Percentiles rank a stretch among this genome's conserved stretches.
These are phyloP conservation scores for Ceratocystis lukuohia DNA, from an alignment of 2,329 filamentous ascomycete genomes.

Conservation along the genomic window DNA sequence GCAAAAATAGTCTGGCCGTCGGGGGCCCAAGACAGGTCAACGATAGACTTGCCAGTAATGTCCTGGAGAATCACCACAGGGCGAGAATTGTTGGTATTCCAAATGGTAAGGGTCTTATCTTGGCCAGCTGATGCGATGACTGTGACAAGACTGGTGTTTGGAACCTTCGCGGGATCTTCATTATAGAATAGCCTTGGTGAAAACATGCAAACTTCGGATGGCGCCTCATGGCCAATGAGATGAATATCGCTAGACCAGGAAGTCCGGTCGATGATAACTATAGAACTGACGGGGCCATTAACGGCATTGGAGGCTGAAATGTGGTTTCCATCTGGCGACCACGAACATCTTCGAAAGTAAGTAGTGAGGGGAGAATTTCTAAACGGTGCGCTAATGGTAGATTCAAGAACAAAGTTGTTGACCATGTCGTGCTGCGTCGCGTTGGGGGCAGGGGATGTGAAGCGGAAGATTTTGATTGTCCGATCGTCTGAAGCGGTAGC, in stretches of 20 bases:
- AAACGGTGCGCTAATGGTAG: constrained; percentile 80
- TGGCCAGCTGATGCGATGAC: constrained; percentile 95
- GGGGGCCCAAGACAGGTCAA: constrained; percentile 85
- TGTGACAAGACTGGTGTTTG: constrained; percentile 51
- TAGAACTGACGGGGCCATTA: constrained; percentile 92
- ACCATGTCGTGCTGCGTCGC: constrained; percentile 89
- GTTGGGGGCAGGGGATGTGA: constrained; percentile 80
- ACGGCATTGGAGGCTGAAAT: constrained; percentile 95
- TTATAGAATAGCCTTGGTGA: constrained; percentile 80
- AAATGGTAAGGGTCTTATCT: constrained; percentile 90
- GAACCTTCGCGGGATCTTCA: constrained; percentile 46
- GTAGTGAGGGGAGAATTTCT: constrained; percentile 86
- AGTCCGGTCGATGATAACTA: constrained; percentile 85
- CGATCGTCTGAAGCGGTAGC: constrained; percentile 95
- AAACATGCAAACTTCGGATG: constrained; percentile 94
- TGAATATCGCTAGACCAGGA: constrained; percentile 96
- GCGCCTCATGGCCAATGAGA: constrained; percentile 90
- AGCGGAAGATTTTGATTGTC: constrained; percentile 91
- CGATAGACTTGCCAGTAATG: constrained; percentile 78
- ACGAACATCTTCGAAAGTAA: constrained; percentile 91
- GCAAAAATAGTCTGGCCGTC: constrained; percentile 79
- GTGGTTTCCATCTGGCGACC: constrained; percentile 94
- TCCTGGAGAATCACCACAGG: constrained; percentile 86
- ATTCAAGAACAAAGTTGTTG: constrained; percentile 90
- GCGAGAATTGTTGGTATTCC: constrained; percentile 91